phyloP scores from a whole-genome alignment of 2,329 filamentous ascomycete genomes.

The Ascochyta lentis region DNA sequence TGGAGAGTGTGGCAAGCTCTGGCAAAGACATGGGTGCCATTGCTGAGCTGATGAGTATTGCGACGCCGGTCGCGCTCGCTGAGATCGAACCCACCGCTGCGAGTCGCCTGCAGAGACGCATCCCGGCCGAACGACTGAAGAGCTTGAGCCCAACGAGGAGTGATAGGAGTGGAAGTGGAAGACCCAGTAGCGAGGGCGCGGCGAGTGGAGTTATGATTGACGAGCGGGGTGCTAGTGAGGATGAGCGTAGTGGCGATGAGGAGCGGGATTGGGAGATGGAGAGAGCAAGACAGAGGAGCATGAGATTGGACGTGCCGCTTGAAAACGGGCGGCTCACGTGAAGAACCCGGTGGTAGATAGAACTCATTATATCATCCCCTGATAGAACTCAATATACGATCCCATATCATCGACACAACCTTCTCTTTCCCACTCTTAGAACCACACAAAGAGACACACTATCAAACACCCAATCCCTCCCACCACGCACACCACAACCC shows the following conservation, averaged over 20 bases:
- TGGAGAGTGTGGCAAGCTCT: constrained; percentile 9
- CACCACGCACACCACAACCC: no score
- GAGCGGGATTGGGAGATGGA: constrained; percentile 3
- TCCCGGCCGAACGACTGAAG: constrained; percentile 30
- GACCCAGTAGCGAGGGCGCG: constrained; percentile 29
- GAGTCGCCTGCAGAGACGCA: constrained; percentile 29
- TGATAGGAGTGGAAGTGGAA: constrained; percentile 26
- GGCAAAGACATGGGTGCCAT: constrained; percentile 39
- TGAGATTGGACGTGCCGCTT: constrained; percentile 27
- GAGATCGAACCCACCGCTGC: constrained; percentile 47
- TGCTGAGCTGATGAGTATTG: constrained; percentile 41
- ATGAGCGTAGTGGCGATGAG: constrained; percentile 44
- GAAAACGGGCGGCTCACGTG: not conserved
- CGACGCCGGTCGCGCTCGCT: constrained; percentile 47
- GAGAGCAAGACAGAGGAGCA: constrained; percentile 6
- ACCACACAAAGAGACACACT: no score
- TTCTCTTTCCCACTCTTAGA: no score
- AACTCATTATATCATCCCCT: not conserved
- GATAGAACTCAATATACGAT: no score
- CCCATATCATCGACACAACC: no score
- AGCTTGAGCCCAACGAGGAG: constrained; percentile 45
- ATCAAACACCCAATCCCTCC: no score
- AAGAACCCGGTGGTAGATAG: not conserved
- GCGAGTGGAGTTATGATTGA: constrained; percentile 50
- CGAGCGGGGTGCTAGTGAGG: constrained; percentile 47